phyloP scores from a whole-genome alignment of 202 grass and related monocot genomes.

The Musa balbisiana region DNA sequence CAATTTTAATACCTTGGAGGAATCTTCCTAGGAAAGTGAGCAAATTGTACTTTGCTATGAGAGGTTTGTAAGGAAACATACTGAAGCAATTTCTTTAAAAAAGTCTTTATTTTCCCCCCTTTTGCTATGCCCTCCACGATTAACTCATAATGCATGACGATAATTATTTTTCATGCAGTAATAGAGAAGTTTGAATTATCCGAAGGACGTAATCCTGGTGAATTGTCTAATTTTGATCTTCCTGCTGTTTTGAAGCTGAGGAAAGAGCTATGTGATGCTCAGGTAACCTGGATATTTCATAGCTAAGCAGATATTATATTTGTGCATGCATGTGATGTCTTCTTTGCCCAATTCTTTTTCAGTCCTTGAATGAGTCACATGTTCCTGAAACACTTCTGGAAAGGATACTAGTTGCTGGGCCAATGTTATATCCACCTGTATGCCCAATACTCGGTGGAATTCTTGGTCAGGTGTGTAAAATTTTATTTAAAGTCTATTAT shows the following conservation, averaged over 20 bases:
- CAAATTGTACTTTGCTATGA: conserved; percentile 72
- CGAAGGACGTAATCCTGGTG: conserved; percentile 43
- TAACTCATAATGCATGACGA: neutral
- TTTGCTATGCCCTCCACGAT: neutral
- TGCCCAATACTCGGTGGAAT: conserved; percentile 90
- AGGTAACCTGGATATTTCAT: conserved; percentile 36
- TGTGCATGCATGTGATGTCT: neutral
- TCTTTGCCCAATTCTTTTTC: conserved; percentile 9
- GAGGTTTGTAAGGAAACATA: conserved; percentile 40
- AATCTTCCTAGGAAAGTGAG: conserved; percentile 53
- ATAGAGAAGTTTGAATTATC: conserved; percentile 71
- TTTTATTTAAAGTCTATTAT: conserved; percentile 2
- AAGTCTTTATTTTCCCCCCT: neutral
- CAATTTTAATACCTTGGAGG: conserved; percentile 67
- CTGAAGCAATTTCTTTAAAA: too few species aligned
- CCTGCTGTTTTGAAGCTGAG: conserved; percentile 48
- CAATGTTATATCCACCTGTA: conserved; percentile 70
- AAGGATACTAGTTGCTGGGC: conserved; percentile 58
- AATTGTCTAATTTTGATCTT: conserved; percentile 59
- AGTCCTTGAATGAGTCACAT: conserved; percentile 75
- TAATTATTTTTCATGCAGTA: conserved; percentile 34
- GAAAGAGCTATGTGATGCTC: conserved; percentile 72
- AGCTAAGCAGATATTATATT: neutral
- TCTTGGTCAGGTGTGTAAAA: conserved; percentile 77
- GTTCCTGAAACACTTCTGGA: conserved; percentile 51